These are phyloP conservation scores for Ceriops decandra DNA, from an alignment of 345 rosid genomes.

Conservation along the genomic window DNA sequence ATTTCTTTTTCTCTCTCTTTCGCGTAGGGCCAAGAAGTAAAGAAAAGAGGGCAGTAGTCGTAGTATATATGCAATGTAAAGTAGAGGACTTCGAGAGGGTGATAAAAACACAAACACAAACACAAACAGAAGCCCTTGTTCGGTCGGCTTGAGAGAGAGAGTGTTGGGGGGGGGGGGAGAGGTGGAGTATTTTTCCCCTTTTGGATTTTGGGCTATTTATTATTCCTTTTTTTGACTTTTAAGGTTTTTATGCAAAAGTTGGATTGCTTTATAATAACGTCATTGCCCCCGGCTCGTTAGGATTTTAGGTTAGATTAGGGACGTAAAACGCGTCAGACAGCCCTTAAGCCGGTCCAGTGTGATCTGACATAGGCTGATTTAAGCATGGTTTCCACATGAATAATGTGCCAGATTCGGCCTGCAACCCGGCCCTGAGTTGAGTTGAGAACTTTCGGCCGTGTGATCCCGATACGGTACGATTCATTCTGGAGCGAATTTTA, in stretches of 20 bases:
- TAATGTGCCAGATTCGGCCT: too few relatives aligned
- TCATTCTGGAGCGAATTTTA: too few relatives aligned
- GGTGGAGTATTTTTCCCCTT: background rate
- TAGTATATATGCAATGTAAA: background rate
- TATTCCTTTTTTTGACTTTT: background rate
- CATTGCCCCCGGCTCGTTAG: conserved; percentile 12
- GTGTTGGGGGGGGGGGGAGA: too few relatives aligned
- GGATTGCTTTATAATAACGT: conserved; percentile 13
- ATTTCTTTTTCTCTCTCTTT: conserved; percentile 45
- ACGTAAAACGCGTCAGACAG: too few relatives aligned
- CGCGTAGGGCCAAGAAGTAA: conserved; percentile 40
- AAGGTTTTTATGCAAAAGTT: too few relatives aligned
- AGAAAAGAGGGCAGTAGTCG: conserved; percentile 15
- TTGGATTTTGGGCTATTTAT: background rate
- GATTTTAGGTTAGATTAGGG: too few relatives aligned
- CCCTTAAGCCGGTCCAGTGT: too few relatives aligned
- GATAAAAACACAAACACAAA: conserved; percentile 2
- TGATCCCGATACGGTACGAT: too few relatives aligned
- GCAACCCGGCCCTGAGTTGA: too few relatives aligned
- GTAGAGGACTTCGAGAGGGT: conserved; percentile 19
- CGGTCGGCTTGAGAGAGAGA: background rate
- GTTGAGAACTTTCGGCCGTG: too few relatives aligned
- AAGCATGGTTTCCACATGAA: too few relatives aligned
- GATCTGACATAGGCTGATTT: too few relatives aligned
- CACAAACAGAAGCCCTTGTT: conserved; percentile 42